Base-by-base conservation (phyloP, 2,329 filamentous ascomycete genomes). In the Arthrobotrys sphaeroides region DNA sequence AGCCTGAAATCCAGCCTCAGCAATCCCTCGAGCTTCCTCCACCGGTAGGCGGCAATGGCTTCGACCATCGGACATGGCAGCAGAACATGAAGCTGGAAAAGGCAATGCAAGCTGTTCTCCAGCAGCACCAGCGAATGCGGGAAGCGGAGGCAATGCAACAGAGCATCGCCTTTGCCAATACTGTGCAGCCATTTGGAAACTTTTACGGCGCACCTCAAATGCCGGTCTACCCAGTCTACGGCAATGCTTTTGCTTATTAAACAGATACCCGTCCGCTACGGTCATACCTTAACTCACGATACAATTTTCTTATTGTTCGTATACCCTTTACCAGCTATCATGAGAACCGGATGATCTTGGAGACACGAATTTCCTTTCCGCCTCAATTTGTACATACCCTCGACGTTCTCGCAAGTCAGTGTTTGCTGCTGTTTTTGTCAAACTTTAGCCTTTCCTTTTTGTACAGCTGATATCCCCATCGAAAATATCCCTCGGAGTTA, bases 71-170 rank as follows among this genome's bases (percentile, higher is more conserved):
- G 13, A 73, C 69, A 66, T 73, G 69, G 69, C 69, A 73, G 42
- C 69, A 73, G n/a, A 73, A 73, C 26, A 73, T 73, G 69, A 73
- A 73, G 26, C 31, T 73, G 18, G 69, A 73, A 18, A 73, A 73
- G 36, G 69, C 69, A 18, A 73, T 73, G 69, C 69, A 73, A 18
- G 61, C 69, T 7, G 69, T 73, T 36, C 49, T 73, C 5, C 69
- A 73, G n/a, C 69, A 73, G 36, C 69, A 73, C 24, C 69, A 73
- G 40, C 40, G 69, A 20, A 60, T 73, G 61, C 61, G 69, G 22
- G 69, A 73, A 51, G 69, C 69, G n/a, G 69, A 73, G 26, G 69
- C 20, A 13, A 66, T 67, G 61, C 69, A 73, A 22, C 69, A 73
- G 40, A 73, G 61, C 43, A 66, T 73, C 28, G 53, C 69, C 20